phyloP scores from a whole-genome alignment of 371 early-diverging fungal genomes.

The Mycotypha africana region DNA sequence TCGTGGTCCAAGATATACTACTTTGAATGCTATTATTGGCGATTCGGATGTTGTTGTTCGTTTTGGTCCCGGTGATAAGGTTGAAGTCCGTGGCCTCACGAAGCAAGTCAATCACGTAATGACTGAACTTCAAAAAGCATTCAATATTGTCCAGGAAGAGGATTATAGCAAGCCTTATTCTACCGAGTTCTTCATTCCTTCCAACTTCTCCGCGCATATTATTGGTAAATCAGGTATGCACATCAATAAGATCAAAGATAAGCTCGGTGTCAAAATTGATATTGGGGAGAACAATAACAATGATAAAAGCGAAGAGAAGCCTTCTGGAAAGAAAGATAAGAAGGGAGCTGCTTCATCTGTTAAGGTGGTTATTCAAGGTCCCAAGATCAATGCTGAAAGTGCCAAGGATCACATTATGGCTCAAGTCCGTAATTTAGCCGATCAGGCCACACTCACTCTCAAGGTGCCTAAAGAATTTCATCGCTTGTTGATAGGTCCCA shows the following conservation, averaged over 20 bases:
- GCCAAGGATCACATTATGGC: slow-evolving; percentile 69
- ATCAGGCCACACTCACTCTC: slow-evolving; percentile 60
- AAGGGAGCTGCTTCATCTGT: slow-evolving; percentile 37
- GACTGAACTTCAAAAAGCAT: slow-evolving; percentile 57
- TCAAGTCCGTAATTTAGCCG: slow-evolving; percentile 69
- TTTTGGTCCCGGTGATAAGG: slow-evolving; percentile 56
- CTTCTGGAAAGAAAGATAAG: slow-evolving; percentile 31
- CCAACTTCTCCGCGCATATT: slow-evolving; percentile 68
- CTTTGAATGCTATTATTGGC: slow-evolving; percentile 59
- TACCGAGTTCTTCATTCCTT: slow-evolving; percentile 65
- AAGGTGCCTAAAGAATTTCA: slow-evolving; percentile 63
- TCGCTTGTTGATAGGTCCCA: slow-evolving; percentile 69
- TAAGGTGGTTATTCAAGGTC: slow-evolving; percentile 77
- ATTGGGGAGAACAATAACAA: slow-evolving; percentile 51
- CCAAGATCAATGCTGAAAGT: slow-evolving; percentile 68
- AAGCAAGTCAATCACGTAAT: slow-evolving; percentile 70
- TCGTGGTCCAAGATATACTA: slow-evolving; percentile 69
- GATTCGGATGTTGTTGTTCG: slow-evolving; percentile 65
- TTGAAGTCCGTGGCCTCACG: slow-evolving; percentile 78
- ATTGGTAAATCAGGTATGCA: slow-evolving; percentile 87
- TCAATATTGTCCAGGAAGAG: slow-evolving; percentile 63
- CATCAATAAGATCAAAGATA: slow-evolving; percentile 73
- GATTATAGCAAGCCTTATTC: slow-evolving; percentile 64
- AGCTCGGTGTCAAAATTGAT: slow-evolving; percentile 76
- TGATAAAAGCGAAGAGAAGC: slow-evolving; percentile 26